Percentiles rank a stretch among this genome's conserved stretches.
Conservation (phyloP, 2,329 filamentous ascomycete species). For the Amauroascus niger region DNA sequence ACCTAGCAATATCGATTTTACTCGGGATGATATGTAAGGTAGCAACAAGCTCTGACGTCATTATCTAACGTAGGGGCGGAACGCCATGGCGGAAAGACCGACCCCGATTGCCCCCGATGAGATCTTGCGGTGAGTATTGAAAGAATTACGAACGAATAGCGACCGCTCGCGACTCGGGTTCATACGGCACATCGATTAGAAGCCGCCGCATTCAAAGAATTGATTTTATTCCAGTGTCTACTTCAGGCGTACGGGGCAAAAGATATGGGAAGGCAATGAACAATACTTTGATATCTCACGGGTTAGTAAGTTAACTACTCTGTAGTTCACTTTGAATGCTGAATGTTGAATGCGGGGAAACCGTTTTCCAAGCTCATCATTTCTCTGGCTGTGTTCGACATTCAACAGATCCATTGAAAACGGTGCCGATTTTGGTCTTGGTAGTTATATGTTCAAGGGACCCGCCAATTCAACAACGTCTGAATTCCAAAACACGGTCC, state of each 20-base stretch:
- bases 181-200: not conserved
- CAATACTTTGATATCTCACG: too few species aligned
- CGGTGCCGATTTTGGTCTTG: too few species aligned
- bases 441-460: too few species aligned
- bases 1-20: not conserved
- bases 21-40: too few species aligned
- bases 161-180: not conserved
- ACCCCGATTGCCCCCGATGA: not conserved
- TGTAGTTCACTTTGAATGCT: too few species aligned
- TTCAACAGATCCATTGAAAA: too few species aligned
- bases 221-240: too few species aligned
- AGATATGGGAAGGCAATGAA: too few species aligned
- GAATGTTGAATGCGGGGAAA: not conserved
- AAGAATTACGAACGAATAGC: not conserved
- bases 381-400: not conserved
- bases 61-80: not conserved
- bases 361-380: not conserved
- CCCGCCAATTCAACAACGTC: not conserved
- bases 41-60: not conserved
- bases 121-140: conserved; percentile 3
- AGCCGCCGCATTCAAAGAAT: not conserved
- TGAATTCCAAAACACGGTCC: not conserved
- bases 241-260: too few species aligned
- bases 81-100: not conserved
- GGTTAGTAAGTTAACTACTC: too few species aligned